Evolutionary conservation across 2,329 filamentous ascomycete genomes (phyloP).

Genomic region (Dothideomycetes sp.): DNA sequence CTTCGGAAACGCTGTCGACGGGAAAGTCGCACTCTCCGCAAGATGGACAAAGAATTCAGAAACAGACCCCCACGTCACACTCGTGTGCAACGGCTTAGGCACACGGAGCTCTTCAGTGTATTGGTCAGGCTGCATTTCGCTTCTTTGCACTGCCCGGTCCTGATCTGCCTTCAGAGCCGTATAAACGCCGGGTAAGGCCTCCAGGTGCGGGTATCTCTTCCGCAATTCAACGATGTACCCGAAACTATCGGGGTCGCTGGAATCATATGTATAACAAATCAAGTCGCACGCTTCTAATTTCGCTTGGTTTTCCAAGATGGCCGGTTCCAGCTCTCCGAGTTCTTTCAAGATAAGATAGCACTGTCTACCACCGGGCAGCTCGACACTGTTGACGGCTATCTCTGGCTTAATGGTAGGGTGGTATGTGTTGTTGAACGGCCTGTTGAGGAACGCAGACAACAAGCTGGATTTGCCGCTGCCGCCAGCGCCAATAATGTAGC

Average conservation of each 20-base stretch:
- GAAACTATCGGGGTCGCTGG: constrained; percentile 92
- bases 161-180: constrained; percentile 89
- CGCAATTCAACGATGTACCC: constrained; percentile 79
- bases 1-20: constrained; percentile 80
- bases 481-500: constrained; percentile 80
- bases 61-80: constrained; percentile 88
- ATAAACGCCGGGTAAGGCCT: constrained; percentile 85
- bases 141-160: constrained; percentile 93
- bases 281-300: constrained; percentile 91
- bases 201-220: constrained; percentile 68
- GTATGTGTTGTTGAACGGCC: constrained; percentile 75
- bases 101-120: constrained; percentile 81
- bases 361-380: constrained; percentile 90
- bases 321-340: constrained; percentile 88
- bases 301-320: constrained; percentile 81
- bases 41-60: constrained; percentile 86
- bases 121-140: constrained; percentile 81
- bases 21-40: constrained; percentile 85
- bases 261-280: constrained; percentile 93
- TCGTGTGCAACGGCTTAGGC: constrained; percentile 86
- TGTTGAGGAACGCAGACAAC: constrained; percentile 81
- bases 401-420: constrained; percentile 91
- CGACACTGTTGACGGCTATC: constrained; percentile 90
- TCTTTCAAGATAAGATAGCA: constrained; percentile 95
- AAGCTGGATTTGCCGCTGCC: constrained; percentile 86